phyloP scores from a whole-genome alignment of 2,329 filamentous ascomycete species.

The Trichoderma asperellum region DNA sequence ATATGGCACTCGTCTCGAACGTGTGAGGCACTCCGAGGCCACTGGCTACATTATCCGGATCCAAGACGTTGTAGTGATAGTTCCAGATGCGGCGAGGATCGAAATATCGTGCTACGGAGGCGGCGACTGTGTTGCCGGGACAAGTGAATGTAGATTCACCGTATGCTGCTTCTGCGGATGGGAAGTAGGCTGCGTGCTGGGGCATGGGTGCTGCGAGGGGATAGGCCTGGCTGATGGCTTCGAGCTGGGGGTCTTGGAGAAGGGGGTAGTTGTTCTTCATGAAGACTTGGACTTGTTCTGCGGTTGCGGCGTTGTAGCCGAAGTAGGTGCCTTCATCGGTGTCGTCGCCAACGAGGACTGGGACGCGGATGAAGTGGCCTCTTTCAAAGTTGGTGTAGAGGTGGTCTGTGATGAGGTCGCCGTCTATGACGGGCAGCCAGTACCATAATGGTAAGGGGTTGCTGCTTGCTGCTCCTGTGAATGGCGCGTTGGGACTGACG shows the following conservation, averaged over 20 bases:
- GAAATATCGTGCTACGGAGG: conserved; percentile 17
- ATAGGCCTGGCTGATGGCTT: conserved; percentile 46
- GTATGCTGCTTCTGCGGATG: conserved; percentile 47
- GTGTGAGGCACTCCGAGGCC: conserved; percentile 56
- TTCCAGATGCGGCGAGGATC: conserved; percentile 43
- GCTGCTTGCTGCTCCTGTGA: conserved; percentile 42
- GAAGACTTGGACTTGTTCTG: conserved; percentile 45
- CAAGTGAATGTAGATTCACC: conserved; percentile 53
- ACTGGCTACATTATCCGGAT: conserved; percentile 40
- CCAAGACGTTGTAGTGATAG: conserved; percentile 56
- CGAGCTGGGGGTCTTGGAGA: conserved; percentile 44
- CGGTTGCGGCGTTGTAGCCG: conserved; percentile 43
- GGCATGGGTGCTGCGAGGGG: conserved; percentile 43
- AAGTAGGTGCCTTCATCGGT: conserved; percentile 55
- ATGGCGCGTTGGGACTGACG: conserved; percentile 42
- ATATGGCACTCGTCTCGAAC: conserved; percentile 53
- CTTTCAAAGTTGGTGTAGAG: conserved; percentile 47
- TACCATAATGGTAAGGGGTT: conserved; percentile 48
- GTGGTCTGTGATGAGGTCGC: conserved; percentile 48
- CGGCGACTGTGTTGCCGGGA: conserved; percentile 40
- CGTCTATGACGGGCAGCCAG: conserved; percentile 57
- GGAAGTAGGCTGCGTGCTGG: conserved; percentile 50
- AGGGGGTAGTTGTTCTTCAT: conserved; percentile 53
- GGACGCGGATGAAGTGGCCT: conserved; percentile 49
- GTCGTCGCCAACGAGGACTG: conserved; percentile 50